These are phyloP conservation scores for Amanita rubescens DNA, from an alignment of 768 basidiomycete genomes.

Conservation along the genomic window DNA sequence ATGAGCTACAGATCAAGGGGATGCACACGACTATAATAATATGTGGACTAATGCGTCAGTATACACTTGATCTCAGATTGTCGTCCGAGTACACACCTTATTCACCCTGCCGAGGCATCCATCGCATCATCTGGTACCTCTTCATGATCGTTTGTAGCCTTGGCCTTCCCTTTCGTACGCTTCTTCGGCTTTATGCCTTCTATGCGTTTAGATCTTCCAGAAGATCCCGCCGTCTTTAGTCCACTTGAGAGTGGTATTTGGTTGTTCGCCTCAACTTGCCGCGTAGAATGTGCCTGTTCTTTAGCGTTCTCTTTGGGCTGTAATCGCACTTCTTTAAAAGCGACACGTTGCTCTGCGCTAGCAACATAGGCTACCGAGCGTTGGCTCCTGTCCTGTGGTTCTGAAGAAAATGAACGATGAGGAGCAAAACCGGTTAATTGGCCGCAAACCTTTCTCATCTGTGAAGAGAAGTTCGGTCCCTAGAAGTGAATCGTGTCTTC, in stretches of 20 bases:
- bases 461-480: slow-evolving; percentile 75
- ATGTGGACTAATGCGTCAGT: too few relatives aligned
- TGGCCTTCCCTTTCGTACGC: slow-evolving; percentile 10
- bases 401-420: slow-evolving; percentile 13
- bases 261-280: neutral
- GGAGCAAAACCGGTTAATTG: neutral
- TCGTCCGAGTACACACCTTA: too few relatives aligned
- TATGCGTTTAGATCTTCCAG: too few relatives aligned
- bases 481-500: slow-evolving; percentile 56
- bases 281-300: neutral
- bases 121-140: slow-evolving; percentile 1
- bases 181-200: slow-evolving; percentile 4
- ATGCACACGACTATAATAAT: too few relatives aligned
- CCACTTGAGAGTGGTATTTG: too few relatives aligned
- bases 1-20: too few relatives aligned
- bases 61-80: too few relatives aligned
- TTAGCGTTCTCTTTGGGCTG: slow-evolving; percentile 25
- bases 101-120: neutral
- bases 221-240: too few relatives aligned
- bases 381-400: slow-evolving; percentile 34
- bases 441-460: slow-evolving; percentile 49
- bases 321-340: slow-evolving; percentile 67
- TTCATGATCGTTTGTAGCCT: slow-evolving; percentile 7
- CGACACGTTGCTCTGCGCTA: slow-evolving; percentile 61
- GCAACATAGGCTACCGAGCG: slow-evolving; percentile 47